phyloP scores from a whole-genome alignment of 208 protist genomes.

The Acanthamoeba culbertsoni region DNA sequence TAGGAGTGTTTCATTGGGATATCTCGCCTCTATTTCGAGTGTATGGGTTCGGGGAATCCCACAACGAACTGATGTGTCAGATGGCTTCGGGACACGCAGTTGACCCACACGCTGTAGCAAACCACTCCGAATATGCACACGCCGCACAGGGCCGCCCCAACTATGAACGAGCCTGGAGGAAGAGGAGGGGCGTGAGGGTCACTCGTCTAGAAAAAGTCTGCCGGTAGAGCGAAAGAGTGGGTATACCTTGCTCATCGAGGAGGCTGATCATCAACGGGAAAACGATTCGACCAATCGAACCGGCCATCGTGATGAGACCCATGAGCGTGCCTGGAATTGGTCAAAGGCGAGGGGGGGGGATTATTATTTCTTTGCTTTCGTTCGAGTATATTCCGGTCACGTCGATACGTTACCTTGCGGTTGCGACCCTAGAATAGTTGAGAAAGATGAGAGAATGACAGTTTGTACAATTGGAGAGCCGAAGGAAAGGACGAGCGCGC shows the following conservation, averaged over 20 bases:
- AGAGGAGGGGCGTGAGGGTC: not conserved
- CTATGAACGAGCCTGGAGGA: not conserved
- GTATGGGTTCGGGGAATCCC: slow-evolving; percentile 19
- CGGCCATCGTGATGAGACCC: slow-evolving; percentile 15
- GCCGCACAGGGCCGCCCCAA: not conserved
- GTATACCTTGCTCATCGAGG: not conserved
- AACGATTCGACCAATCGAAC: not conserved
- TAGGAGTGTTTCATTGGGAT: not conserved
- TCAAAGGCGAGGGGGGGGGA: not conserved
- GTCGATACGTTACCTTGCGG: slow-evolving; percentile 45
- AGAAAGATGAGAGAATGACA: slow-evolving; percentile 31
- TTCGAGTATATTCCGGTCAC: too few species aligned
- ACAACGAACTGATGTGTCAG: not conserved
- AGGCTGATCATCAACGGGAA: slow-evolving; percentile 22
- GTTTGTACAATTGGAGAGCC: slow-evolving; percentile 26
- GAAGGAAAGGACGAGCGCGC: not conserved
- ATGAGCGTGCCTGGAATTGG: not conserved
- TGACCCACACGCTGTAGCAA: slow-evolving; percentile 7
- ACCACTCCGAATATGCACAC: not conserved
- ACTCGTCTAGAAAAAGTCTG: not conserved
- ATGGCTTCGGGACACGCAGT: not conserved
- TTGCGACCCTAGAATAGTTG: not conserved
- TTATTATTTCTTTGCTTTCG: too few species aligned
- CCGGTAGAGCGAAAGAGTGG: too few species aligned
- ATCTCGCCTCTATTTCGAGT: not conserved